Evolutionary conservation across 1,139 yeast genomes (phyloP), one percentile per base, ranked within the genome.

Genomic region (Nakaseomyces glabratus): DNA sequence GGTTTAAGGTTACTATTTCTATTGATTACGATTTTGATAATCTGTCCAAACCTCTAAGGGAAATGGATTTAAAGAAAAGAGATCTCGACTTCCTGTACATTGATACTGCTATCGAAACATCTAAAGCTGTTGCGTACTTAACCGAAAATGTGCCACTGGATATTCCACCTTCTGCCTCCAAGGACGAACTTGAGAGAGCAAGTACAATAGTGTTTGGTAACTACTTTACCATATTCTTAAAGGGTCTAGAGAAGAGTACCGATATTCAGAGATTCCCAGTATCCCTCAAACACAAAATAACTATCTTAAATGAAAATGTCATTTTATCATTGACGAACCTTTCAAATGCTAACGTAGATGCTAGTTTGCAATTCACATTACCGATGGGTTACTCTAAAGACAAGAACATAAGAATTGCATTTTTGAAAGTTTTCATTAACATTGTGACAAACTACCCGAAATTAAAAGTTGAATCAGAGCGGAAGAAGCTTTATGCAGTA

Each of bases 351-450:
- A 86, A 85, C 49, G 75, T 80, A 3, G 86, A 80, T 43, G 76
- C 82, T 33, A 94, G 95, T 6, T 66, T 85, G 51, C 76, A 74
- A 36, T 74, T 74, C 56, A 86, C 86, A 1, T 60, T 85, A 14
- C 86, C 93, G 0, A 65, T 84, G 48, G 93, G 94, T 0, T 81
- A 76, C 49, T 85, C 84, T 47, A 71, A 70, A 22, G 81, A 81
- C 48, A 58, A 63, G 13, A 70, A 74, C 37, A 73, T 82, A 20
- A 63, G 93, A 39, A 63, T 80, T 3, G 76, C 90, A 1, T 82
- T 84, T 51, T 63, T 84, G 49, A 78, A 79, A 46, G 90, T 84
- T 4, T 82, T 85, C 49, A 73, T 82, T 1, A 75, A 77, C 37
- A 81, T 74, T 57, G 71, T 76, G 49, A 60, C 67, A 51, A 52